Percentiles rank a stretch among this genome's conserved stretches.
Conservation (phyloP, 2,329 filamentous ascomycete genomes). For the Botryotinia narcissicola region DNA sequence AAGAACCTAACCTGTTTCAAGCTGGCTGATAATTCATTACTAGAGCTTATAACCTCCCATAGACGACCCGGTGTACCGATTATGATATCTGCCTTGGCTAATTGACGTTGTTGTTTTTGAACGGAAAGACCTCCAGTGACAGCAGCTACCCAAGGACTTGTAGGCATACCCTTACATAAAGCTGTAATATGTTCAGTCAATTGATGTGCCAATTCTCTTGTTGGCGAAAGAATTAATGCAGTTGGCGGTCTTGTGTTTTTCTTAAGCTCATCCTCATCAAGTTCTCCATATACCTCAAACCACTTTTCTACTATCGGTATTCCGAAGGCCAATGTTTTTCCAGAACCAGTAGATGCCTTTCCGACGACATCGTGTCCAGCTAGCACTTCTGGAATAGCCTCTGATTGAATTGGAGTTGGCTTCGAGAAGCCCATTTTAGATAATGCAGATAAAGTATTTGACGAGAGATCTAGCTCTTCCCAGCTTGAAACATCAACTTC, state of each 20-base stretch:
- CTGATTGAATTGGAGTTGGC: constrained; percentile 78
- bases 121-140: constrained; percentile 89
- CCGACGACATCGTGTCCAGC: constrained; percentile 88
- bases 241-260: constrained; percentile 52
- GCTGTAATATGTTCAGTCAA: constrained; percentile 77
- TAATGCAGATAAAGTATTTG: constrained; percentile 68
- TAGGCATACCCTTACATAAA: constrained; percentile 62
- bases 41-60: constrained; percentile 88
- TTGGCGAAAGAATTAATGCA: constrained; percentile 84
- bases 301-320: constrained; percentile 89
- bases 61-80: constrained; percentile 87
- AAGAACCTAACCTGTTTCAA: constrained; percentile 77
- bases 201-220: constrained; percentile 90
- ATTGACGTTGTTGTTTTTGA: constrained; percentile 87
- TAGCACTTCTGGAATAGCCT: constrained; percentile 77
- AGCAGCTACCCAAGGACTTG: constrained; percentile 73
- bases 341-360: constrained; percentile 93
- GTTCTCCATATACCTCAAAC: constrained; percentile 52
- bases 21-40: constrained; percentile 63
- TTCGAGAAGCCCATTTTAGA: constrained; percentile 75
- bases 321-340: constrained; percentile 92
- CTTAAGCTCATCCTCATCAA: constrained; percentile 41
- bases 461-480: constrained; percentile 70
- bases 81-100: constrained; percentile 85
- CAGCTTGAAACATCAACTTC: constrained; percentile 75